Base-by-base conservation (phyloP, 805 yeast species). In the Metschnikowia henanensis region DNA sequence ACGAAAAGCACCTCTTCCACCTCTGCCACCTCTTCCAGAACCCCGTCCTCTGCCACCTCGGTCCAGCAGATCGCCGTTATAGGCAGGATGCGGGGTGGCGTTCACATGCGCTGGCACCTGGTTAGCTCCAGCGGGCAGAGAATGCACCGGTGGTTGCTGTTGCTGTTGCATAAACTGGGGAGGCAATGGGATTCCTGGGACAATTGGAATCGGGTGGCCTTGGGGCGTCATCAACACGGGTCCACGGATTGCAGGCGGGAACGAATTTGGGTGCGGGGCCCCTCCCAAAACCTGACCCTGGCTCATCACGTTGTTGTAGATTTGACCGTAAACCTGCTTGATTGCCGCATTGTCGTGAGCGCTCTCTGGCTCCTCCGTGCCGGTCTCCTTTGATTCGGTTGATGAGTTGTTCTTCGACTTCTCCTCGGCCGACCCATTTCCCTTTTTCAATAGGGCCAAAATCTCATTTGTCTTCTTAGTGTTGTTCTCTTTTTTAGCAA, bases 271-370 rank as follows among this genome's bases (percentile, higher is more conserved):
- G 10, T 41, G 46, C 9, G 51, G 49, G 15, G 32, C 35, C n/a
- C 43, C 43, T 12, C 30, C 39, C 17, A 37, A 26, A 19, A 26
- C 38, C 13, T 37, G 37, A 4, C 74, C 74, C 40, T 70, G 70
- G 49, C 53, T 59, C 75, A 71, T 70, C 20, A 71, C 74, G 39
- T 66, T 62, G 39, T 66, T 65, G 54, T 70, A 70, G 31, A 71
- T 71, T 46, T 69, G 72, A 2, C 73, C 74, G 45, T 70, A 71
- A 36, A 71, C 62, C 46, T 65, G 72, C 51, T 68, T 66, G 44
- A 70, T 66, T 5, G 73, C 71, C 30, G 62, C 52, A 6, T 66
- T 34, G 25, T 58, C 56, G 23, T 58, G 54, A 8, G 34, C 42
- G 5, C 51, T 33, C 16, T 41, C 45, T 4, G 51, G 30, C 16